Percentiles rank a stretch among this genome's conserved stretches.
These are phyloP conservation scores for Fusarium oligoseptatum DNA, from an alignment of 2,329 filamentous ascomycete species.

Conservation along the genomic window DNA sequence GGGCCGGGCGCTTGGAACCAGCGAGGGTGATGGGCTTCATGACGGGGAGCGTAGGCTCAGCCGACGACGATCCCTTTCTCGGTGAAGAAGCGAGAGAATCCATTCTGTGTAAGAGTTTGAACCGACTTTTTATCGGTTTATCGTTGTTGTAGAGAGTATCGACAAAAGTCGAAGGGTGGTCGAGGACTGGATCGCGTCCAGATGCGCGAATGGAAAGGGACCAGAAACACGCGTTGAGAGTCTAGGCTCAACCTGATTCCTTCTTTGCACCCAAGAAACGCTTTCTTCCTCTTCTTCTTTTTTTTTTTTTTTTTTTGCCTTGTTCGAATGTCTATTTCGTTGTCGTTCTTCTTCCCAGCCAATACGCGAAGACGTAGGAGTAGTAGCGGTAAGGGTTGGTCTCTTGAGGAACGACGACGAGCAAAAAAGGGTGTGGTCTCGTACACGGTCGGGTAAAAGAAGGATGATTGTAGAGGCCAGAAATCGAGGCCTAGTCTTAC, in stretches of 20 bases:
- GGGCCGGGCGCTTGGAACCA: slow-evolving; percentile 71
- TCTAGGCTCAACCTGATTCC: background rate
- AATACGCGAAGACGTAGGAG: slow-evolving; percentile 1
- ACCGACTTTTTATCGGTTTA: slow-evolving; percentile 3
- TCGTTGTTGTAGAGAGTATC: slow-evolving; percentile 1
- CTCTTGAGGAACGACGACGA: background rate
- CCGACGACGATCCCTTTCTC: slow-evolving; percentile 44
- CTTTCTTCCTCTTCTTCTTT: background rate
- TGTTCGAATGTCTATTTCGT: background rate
- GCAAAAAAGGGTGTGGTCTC: slow-evolving; percentile 27
- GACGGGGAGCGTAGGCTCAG: slow-evolving; percentile 53
- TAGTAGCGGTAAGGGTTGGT: slow-evolving; percentile 10
- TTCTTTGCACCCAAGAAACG: background rate
- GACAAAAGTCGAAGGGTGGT: slow-evolving; percentile 6
- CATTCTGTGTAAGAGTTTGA: slow-evolving; percentile 44
- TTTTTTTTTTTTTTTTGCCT: background rate
- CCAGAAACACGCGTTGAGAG: slow-evolving; percentile 22
- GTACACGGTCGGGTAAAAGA: slow-evolving; percentile 7
- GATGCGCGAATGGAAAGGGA: slow-evolving; percentile 11
- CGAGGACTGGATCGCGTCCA: slow-evolving; percentile 34
- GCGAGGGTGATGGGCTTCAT: slow-evolving; percentile 48
- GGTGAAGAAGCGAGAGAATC: slow-evolving; percentile 54
- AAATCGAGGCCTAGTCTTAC: slow-evolving; percentile 20
- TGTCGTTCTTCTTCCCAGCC: background rate
- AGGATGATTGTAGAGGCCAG: slow-evolving; percentile 9